Evolutionary conservation across 2,329 filamentous ascomycete species (phyloP), one percentile per base, ranked within the genome.

Genomic region (Sporothrix mexicana): DNA sequence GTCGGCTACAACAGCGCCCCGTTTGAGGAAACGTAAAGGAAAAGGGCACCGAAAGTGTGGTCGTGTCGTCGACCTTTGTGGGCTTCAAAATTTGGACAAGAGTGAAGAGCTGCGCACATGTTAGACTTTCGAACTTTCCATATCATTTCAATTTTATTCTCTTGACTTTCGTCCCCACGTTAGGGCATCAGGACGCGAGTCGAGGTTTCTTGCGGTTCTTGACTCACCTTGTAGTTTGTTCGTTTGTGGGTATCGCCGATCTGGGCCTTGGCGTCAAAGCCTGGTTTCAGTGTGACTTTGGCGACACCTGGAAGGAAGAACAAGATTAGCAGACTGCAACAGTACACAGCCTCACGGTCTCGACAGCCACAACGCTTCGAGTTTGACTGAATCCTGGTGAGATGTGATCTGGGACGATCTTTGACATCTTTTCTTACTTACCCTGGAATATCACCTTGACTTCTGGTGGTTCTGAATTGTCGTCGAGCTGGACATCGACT

Each of bases 381-480:
- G 10, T 51, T 7, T 62, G 57, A 7, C 4, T n/a, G 15, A 6
- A 17, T 36, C 6, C 9, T 1, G 30, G 51, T n/a, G n/a, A 55
- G 51, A 47, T 55, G 51, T 17, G 3, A 41, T 47, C 41, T 47
- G n/a, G 41, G 15, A 13, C 45, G 45, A 47, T 47, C 45, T 47
- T 47, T 47, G 45, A 47, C 12, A 47, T 3, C 30, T 36, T 36
- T 36, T 9, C 4, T 20, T 30, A 9, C 70, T 20, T n/a, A 72
- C 71, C 71, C 53, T 72, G 71, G 12, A 72, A 69, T 25, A 66
- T 53, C 8, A 72, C 49, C 12, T 55, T 5, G 43, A 72, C 36
- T 5, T 70, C 67, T 4, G 73, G 59, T 17, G 53, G 25, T 4
- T 62, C 57, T 10, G 30, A 20, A 6, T n/a, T 15, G 30, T 59